Conservation (phyloP, 2,329 filamentous ascomycete genomes). For the Fusarium poae region DNA sequence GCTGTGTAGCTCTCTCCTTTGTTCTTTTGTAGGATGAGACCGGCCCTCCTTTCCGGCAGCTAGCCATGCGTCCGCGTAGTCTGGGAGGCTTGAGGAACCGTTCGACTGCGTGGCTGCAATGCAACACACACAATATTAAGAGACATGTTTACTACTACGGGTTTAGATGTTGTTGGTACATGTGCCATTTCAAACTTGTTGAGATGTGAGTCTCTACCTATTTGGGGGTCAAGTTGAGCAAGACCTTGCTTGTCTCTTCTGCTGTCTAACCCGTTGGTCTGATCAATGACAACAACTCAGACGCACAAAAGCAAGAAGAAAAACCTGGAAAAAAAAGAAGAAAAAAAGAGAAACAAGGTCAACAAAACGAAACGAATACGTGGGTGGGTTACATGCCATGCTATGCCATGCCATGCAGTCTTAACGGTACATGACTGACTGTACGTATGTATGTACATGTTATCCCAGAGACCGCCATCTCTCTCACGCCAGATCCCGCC, state of each 20-base stretch:
- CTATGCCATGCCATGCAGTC: constrained; percentile 6
- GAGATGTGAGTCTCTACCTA: background rate
- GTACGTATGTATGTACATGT: background rate
- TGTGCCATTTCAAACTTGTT: background rate
- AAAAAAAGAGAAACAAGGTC: background rate
- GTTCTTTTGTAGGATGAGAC: constrained; percentile 18
- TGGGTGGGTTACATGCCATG: constrained; percentile 25
- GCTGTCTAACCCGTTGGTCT: constrained; percentile 16
- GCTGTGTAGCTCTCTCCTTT: background rate
- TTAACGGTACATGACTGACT: constrained; percentile 1
- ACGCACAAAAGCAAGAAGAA: background rate
- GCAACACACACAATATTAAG: constrained; percentile 34
- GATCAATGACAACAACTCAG: constrained; percentile 14
- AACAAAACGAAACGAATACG: constrained; percentile 31
- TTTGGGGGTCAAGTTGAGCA: constrained; percentile 2
- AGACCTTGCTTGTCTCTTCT: constrained; percentile 16
- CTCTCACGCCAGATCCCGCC: constrained; percentile 46
- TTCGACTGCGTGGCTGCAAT: constrained; percentile 35
- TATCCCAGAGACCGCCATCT: constrained; percentile 32
- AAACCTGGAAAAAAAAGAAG: background rate
- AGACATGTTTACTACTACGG: constrained; percentile 6
- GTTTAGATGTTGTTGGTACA: constrained; percentile 1
- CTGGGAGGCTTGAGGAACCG: constrained; percentile 26
- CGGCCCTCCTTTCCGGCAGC: constrained; percentile 25
- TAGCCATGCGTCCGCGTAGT: constrained; percentile 39